Percentiles rank a stretch among this genome's conserved stretches.
These are phyloP conservation scores for Apiosordaria backusii DNA, from an alignment of 495 filamentous ascomycete species.

Conservation along the genomic window DNA sequence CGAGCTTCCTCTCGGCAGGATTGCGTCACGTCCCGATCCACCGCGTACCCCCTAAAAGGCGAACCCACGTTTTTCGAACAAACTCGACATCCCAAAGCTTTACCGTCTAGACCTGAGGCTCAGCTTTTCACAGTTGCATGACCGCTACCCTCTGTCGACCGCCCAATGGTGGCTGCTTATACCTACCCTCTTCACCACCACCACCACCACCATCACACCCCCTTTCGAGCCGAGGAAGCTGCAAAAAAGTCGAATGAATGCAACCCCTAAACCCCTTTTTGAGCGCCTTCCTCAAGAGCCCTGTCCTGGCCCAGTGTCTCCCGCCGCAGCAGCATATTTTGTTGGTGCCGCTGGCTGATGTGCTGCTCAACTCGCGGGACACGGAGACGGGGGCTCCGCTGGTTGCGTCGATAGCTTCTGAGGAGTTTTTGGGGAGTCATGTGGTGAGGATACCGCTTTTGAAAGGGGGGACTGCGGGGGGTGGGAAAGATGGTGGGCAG, in stretches of 20 bases:
- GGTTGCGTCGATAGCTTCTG: conserved; percentile 75
- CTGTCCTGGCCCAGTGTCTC: conserved; percentile 86
- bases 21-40: conserved; percentile 7
- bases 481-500: conserved; percentile 53
- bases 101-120: no score
- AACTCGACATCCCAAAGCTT: neutral
- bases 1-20: neutral
- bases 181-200: no score
- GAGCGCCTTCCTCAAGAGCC: conserved; percentile 95
- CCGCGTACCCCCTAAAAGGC: no score
- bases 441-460: conserved; percentile 76
- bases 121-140: conserved; percentile 18
- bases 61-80: neutral
- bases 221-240: no score
- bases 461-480: conserved; percentile 48
- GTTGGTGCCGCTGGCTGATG: conserved; percentile 89
- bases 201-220: conserved; percentile 5
- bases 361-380: conserved; percentile 83
- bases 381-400: conserved; percentile 75
- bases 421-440: conserved; percentile 97
- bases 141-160: conserved; percentile 6
- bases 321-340: conserved; percentile 91
- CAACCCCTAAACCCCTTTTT: conserved; percentile 99
- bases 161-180: conserved; percentile 27
- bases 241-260: conserved; percentile 65